Evolutionary conservation across 345 rosid genomes (phyloP).

Genomic region (Gossypioides kirkii): DNA sequence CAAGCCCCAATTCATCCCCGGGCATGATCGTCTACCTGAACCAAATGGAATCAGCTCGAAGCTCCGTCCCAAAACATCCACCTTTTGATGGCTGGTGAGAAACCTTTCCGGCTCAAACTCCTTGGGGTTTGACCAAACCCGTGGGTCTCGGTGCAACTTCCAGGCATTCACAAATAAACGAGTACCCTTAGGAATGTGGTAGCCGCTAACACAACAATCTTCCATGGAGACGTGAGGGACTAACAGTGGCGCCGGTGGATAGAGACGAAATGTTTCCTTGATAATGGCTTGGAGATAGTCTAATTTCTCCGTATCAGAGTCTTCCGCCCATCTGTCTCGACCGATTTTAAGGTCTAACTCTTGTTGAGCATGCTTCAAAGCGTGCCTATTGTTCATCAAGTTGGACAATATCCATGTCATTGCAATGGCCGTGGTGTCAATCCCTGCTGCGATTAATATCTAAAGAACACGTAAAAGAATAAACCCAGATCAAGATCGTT

Average conservation of each 20-base stretch:
- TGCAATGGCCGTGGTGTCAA: conserved; percentile 25
- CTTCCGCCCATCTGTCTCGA: conserved; percentile 17
- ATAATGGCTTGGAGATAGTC: conserved; percentile 15
- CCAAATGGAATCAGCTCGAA: conserved; percentile 28
- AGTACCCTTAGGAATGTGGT: conserved; percentile 24
- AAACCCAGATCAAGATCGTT: not conserved
- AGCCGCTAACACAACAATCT: conserved; percentile 19
- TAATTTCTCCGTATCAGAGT: conserved; percentile 22
- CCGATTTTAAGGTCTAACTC: conserved; percentile 29
- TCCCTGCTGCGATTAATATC: conserved; percentile 31
- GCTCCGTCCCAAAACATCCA: conserved; percentile 13
- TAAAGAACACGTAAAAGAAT: not conserved
- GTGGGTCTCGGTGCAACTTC: conserved; percentile 37
- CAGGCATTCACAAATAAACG: conserved; percentile 29
- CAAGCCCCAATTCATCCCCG: conserved; percentile 23
- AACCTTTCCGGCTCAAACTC: conserved; percentile 30
- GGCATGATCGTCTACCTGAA: conserved; percentile 27
- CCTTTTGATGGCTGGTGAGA: not conserved
- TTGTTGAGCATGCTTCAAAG: conserved; percentile 25
- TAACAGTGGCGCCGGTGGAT: conserved; percentile 25
- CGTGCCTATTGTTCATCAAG: conserved; percentile 23
- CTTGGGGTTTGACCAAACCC: conserved; percentile 27
- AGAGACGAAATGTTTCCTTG: conserved; percentile 19
- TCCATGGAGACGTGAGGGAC: conserved; percentile 26
- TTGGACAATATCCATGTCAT: conserved; percentile 32